Base-by-base conservation (phyloP, 345 rosid genomes). In the Clarkia xantiana region DNA sequence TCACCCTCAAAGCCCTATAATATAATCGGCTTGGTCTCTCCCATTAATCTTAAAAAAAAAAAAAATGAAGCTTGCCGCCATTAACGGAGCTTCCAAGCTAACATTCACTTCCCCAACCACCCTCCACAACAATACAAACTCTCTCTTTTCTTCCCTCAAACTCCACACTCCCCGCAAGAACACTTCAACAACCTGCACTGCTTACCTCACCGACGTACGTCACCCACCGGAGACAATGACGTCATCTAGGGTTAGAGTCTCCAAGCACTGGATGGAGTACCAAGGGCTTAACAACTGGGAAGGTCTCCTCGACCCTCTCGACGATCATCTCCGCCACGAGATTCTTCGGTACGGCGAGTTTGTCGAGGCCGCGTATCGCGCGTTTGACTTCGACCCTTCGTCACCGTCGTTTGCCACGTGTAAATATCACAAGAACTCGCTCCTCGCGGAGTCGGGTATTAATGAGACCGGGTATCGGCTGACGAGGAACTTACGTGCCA, bases 341-440 rank as follows among this genome's bases (percentile, higher is more conserved):
- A 42, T 53, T 3, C 13, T 53, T 3, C 10, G 56, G 36, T 53
- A 53, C 47, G 56, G 47, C 10, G 56, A 53, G 45, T 40, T 53
- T 25, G 45, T 52, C 5, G 22, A 40, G 56, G 56, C 56, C 1
- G 44, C 29, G 29, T 53, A 53, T 46, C 23, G 39, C 14, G 16
- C 56, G n/a, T 53, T 53, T 15, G 45, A 53, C 16, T 40, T 20
- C n/a, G 56, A 53, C 45, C 56, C 47, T 11, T 19, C 29, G 29
- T 40, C 45, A 14, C 20, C 20, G 34, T 16, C 45, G 16, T 41
- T 23, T 36, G 34, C 34, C 34, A 48, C 22, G 11, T 48, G 52
- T 25, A 48, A 48, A 25, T 48, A 48, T 15, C n/a, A 13, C 12
- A 19, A 23, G 14, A 23, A 48, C 16, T 18, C 34, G 9, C 22